Evolutionary conservation across 352 stramenopile species (phyloP), one percentile per base, ranked within the genome.

Genomic region (Discostella stelligera): DNA sequence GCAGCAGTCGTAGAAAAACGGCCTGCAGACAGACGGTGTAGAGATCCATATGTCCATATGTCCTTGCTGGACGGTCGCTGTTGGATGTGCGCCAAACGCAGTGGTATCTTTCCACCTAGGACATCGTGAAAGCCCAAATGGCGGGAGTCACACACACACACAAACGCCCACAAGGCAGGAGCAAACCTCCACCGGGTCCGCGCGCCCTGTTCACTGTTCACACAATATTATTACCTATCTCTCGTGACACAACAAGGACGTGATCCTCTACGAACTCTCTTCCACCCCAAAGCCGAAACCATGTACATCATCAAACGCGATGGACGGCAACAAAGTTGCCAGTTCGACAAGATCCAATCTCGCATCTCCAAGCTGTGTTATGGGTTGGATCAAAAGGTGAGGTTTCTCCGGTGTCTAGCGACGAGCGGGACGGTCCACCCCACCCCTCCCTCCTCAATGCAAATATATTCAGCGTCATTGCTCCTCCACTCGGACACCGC

Each of bases 301-400:
- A 98, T 98, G 94, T 98, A 94, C 86, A 95, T 98, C 27, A 68
- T 98, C 64, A 98, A 98, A 86, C 91, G 96, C 74, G 92, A 97
- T 81, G 95, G 95, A 14, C 91, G 91, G 74, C 88, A 89, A 27
- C 96, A 98, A 82, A 93, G 94, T 41, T 96, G 98, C 74, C 96
- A 97, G 70, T 99, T 98, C 84, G 96, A 99, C 84, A 99, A 99
- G 90, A 98, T 98, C 81, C 98, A 96, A 49, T 94, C 93, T 54
- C 95, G 97, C 64, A 98, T 99, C 80, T 95, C 91, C 71, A 98
- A 99, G 82, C 95, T 99, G 30, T 99, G 96, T 88, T 98, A 99
- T 81, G 97, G 97, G 5, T 91, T 99, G 20, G 96, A 99, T 84
- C 84, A 77, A 16, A 91, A 91, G 85, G 85, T 92, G 67, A 56